Percentiles rank a stretch among this genome's conserved stretches.
Conservation (phyloP, 2,329 filamentous ascomycete genomes). For the Podosphaera leucotricha region DNA sequence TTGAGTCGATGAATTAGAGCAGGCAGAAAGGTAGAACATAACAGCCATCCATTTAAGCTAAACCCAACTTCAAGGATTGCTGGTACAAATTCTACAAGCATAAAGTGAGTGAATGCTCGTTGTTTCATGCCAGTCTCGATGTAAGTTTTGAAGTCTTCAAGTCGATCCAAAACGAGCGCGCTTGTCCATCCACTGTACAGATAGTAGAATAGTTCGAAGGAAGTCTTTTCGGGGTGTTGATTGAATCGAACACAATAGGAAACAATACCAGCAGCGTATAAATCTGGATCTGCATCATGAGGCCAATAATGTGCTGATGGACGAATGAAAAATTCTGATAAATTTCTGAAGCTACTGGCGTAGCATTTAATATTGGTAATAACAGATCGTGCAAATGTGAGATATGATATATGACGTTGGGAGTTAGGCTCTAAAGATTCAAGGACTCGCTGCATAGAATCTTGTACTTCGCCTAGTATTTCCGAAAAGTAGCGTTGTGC, state of each 20-base stretch:
- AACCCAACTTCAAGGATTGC: slow-evolving; percentile 10
- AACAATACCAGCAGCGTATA: slow-evolving; percentile 11
- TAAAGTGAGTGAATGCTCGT: slow-evolving; percentile 9
- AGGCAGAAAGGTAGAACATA: slow-evolving; percentile 10
- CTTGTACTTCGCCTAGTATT: slow-evolving; percentile 10
- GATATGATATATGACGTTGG: slow-evolving; percentile 7
- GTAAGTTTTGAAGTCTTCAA: slow-evolving; percentile 5
- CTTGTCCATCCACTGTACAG: slow-evolving; percentile 12
- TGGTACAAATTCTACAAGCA: slow-evolving; percentile 11
- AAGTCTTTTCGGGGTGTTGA: slow-evolving; percentile 5
- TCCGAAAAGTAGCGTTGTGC: slow-evolving; percentile 5
- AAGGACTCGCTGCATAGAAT: slow-evolving; percentile 10
- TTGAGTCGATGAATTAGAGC: slow-evolving; percentile 4
- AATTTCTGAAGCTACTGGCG: slow-evolving; percentile 9
- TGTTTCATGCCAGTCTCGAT: slow-evolving; percentile 8
- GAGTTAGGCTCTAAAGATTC: slow-evolving; percentile 6
- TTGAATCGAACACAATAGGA: slow-evolving; percentile 11
- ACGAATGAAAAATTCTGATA: slow-evolving; percentile 11
- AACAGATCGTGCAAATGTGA: slow-evolving; percentile 8
- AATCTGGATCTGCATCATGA: slow-evolving; percentile 10
- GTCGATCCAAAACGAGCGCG: slow-evolving; percentile 5
- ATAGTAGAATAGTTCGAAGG: slow-evolving; percentile 12
- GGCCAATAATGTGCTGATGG: slow-evolving; percentile 12
- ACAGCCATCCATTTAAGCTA: slow-evolving; percentile 7
- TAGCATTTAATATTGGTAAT: slow-evolving; percentile 10